These are phyloP conservation scores for Pseudonectria foliicola DNA, from an alignment of 2,329 filamentous ascomycete species.

Conservation along the genomic window DNA sequence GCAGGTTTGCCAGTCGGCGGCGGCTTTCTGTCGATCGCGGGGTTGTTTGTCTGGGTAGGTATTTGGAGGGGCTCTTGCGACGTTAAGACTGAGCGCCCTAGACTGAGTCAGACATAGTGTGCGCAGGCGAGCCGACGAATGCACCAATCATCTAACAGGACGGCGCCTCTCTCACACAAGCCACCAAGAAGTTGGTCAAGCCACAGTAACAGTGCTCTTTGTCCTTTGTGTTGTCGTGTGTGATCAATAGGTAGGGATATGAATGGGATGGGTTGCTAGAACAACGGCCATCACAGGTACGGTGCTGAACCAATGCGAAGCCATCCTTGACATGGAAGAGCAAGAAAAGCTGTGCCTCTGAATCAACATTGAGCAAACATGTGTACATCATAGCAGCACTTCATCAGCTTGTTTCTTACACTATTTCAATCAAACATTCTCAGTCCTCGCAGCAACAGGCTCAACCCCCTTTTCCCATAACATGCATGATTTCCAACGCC, in stretches of 20 bases:
- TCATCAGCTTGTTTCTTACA: slow-evolving; percentile 22
- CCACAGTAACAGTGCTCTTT: too few species aligned
- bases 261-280: too few species aligned
- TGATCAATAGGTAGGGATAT: too few species aligned
- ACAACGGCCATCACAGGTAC: too few species aligned
- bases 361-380: too few species aligned
- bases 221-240: neutral
- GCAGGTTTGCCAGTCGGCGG: too few species aligned
- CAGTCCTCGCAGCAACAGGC: slow-evolving; percentile 8
- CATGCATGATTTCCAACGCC: slow-evolving; percentile 21
- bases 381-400: slow-evolving; percentile 17
- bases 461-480: slow-evolving; percentile 13
- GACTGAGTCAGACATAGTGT: too few species aligned
- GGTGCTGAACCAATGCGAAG: too few species aligned
- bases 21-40: slow-evolving; percentile 19
- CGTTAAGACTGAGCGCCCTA: too few species aligned
- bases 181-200: neutral
- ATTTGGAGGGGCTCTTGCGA: slow-evolving; percentile 1
- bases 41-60: slow-evolving; percentile 22
- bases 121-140: slow-evolving; percentile 3
- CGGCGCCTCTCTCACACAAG: too few species aligned
- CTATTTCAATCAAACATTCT: slow-evolving; percentile 11
- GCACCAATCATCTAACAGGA: slow-evolving; percentile 2
- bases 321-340: too few species aligned
- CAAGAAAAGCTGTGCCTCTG: too few species aligned